phyloP scores from a whole-genome alignment of 2,329 filamentous ascomycete genomes.

The Claviceps sorghi region DNA sequence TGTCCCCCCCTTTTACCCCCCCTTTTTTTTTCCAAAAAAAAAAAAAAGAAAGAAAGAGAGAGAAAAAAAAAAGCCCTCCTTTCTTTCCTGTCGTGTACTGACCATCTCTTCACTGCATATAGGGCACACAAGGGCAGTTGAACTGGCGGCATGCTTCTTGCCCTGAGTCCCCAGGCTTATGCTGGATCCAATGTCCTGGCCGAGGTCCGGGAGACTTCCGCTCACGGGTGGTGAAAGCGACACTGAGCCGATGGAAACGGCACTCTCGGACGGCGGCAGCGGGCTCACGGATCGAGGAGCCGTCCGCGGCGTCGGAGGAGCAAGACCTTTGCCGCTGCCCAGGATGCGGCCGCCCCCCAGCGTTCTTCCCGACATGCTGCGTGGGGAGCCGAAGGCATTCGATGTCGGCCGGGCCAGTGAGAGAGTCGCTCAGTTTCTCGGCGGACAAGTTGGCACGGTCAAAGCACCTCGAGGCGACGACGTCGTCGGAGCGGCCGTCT shows the following conservation, averaged over 20 bases:
- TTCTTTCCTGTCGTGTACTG: slow-evolving; percentile 13
- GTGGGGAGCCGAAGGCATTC: background rate
- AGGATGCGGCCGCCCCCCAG: slow-evolving; percentile 85
- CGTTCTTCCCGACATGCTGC: slow-evolving; percentile 64
- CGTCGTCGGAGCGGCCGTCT: slow-evolving; percentile 18
- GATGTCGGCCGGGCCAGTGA: background rate
- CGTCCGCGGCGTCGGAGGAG: slow-evolving; percentile 32
- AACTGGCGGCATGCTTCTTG: slow-evolving; percentile 30
- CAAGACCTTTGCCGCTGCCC: slow-evolving; percentile 71
- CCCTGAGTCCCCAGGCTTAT: slow-evolving; percentile 51
- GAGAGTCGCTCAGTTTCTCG: background rate
- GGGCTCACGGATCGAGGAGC: slow-evolving; percentile 34
- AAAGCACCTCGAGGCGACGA: slow-evolving; percentile 9
- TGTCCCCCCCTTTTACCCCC: background rate
- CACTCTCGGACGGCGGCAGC: slow-evolving; percentile 50
- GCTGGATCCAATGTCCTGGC: slow-evolving; percentile 67
- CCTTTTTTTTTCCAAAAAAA: background rate
- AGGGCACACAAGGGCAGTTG: slow-evolving; percentile 71
- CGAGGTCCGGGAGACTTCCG: slow-evolving; percentile 51
- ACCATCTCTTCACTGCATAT: slow-evolving; percentile 99
- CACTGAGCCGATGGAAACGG: slow-evolving; percentile 61
- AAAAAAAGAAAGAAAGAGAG: too few species aligned
- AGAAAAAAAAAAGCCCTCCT: too few species aligned
- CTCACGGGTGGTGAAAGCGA: slow-evolving; percentile 44
- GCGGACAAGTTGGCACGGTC: background rate